phyloP scores from a whole-genome alignment of 208 protist genomes.

The Endotrypanum monterogeii region DNA sequence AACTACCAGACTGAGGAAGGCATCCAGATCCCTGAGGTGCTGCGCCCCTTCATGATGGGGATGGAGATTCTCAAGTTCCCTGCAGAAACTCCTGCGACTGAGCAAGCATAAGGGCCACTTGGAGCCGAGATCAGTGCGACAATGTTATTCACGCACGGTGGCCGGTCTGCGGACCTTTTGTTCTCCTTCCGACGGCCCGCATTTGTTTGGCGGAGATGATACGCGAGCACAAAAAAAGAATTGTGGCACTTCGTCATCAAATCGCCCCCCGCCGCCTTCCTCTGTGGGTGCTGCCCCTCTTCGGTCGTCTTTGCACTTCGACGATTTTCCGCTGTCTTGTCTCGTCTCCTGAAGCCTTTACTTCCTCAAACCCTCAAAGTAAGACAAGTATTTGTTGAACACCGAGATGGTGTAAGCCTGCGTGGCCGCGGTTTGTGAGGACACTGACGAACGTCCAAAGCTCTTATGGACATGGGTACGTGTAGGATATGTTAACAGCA shows the following conservation, averaged over 20 bases:
- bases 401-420: background rate
- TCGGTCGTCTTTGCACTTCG: too few species aligned
- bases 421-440: background rate
- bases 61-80: slow-evolving; percentile 80
- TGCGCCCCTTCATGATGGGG: slow-evolving; percentile 91
- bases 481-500: background rate
- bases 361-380: background rate
- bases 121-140: background rate
- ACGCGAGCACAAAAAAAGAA: background rate
- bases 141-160: background rate
- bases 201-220: background rate
- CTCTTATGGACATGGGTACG: background rate
- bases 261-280: background rate
- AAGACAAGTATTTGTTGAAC: background rate
- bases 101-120: slow-evolving; percentile 28
- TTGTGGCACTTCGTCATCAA: background rate
- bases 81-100: slow-evolving; percentile 21
- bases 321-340: too few species aligned
- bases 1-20: slow-evolving; percentile 98
- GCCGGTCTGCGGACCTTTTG: background rate
- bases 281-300: background rate
- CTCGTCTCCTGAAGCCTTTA: background rate
- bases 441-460: background rate
- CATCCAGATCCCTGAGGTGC: slow-evolving; percentile 93
- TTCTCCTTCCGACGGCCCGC: background rate